Conservation (phyloP, 805 yeast species). For the Lipomyces yamadae region DNA sequence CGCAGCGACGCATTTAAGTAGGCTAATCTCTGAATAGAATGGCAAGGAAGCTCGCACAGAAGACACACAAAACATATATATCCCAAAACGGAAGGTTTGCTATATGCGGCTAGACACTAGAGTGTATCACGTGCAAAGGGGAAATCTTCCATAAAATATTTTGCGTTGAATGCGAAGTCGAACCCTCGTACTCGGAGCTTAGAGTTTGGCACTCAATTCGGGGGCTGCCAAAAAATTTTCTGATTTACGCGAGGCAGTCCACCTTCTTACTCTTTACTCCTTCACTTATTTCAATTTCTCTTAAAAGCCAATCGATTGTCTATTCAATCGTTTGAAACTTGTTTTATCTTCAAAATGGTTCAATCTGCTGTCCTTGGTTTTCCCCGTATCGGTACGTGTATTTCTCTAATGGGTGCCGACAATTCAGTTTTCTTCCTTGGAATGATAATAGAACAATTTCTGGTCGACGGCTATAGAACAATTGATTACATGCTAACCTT, state of each 20-base stretch:
- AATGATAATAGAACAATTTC: not conserved
- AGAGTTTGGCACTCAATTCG: not conserved
- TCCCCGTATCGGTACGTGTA: constrained; percentile 77
- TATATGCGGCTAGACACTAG: not conserved
- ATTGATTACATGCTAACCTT: constrained; percentile 1
- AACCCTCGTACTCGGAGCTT: not conserved
- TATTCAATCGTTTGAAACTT: constrained; percentile 7
- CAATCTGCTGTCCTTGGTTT: constrained; percentile 97
- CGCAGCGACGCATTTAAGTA: not conserved
- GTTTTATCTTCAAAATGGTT: constrained; percentile 67
- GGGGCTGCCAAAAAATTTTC: not conserved
- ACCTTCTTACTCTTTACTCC: not conserved
- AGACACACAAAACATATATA: not conserved
- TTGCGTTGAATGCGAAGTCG: not conserved
- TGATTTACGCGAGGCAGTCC: not conserved
- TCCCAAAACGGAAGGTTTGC: not conserved
- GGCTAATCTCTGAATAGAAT: not conserved
- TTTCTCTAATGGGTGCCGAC: not conserved
- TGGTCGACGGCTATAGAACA: not conserved
- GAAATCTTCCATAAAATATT: not conserved
- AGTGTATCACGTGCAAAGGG: not conserved
- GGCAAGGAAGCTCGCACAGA: not conserved
- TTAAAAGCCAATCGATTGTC: constrained; percentile 6
- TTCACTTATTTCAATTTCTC: constrained; percentile 6
- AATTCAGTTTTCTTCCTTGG: too few species aligned